Evolutionary conservation across 1,139 yeast species (phyloP), one percentile per base, ranked within the genome.

Genomic region (Neolecta irregularis): DNA sequence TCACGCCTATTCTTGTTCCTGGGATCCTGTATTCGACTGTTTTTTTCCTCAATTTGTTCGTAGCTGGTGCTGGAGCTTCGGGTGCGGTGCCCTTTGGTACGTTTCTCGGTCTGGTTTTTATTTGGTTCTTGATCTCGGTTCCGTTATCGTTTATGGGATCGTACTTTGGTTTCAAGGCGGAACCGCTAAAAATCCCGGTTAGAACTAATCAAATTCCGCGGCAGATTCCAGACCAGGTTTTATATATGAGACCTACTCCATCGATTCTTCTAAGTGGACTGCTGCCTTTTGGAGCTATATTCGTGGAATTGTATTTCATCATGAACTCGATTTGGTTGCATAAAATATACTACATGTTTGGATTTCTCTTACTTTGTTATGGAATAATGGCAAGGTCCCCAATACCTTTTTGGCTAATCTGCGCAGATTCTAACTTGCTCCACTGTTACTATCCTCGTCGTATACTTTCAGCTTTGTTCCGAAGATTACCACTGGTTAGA

Each of bases 51-150:
- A 88, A 88, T 58, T 74, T 85, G 60, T 75, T 88, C 57, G 65
- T 91, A 53, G 67, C 85, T 32, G 67, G 65, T 49, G 91, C 66
- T 24, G 65, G 72, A 32, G 79, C 95, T 0, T 83, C 96, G 0
- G 96, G 96, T 32, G 96, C 96, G 1, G 81, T 88, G 41, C 98
- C 99, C 32, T 57, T 78, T 38, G 93, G 93, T 13, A 81, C 94
- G 8, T 72, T 91, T 75, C 50, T 76, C 37, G 92, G 88, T 5
- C 70, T 88, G 33, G 65, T 85, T 15, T 56, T 69, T 4, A 71
- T 88, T 40, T 88, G 98, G 98, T 78, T 81, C 49, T 56, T 74
- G 20, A 64, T 88, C 39, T 78, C 93, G 3, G 65, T 83, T 25
- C 99, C 99, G 31, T 62, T 85, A 39, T 74, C 95, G 1, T 65